Evolutionary conservation across 2,329 filamentous ascomycete species (phyloP).

Genomic region (Sarocladium oryzae): DNA sequence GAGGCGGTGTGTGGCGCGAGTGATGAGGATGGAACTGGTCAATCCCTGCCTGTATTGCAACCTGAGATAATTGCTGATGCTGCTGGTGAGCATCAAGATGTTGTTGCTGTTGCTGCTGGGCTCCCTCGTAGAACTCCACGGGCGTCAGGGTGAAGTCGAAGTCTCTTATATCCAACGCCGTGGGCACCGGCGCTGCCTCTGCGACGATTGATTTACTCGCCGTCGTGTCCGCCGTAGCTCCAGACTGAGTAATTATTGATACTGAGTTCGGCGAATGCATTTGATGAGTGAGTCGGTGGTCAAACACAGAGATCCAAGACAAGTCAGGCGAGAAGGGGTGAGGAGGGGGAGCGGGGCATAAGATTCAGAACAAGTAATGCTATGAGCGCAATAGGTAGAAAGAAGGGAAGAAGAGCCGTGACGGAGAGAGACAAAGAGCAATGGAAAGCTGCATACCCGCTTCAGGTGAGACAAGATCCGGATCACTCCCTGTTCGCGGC

Average conservation of each 20-base stretch:
- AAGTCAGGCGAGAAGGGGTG: slow-evolving; percentile 4
- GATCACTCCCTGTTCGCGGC: slow-evolving; percentile 27
- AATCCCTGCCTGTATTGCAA: slow-evolving; percentile 13
- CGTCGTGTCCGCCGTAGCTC: neutral
- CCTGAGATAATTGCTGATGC: slow-evolving; percentile 25
- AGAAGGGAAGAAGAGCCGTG: slow-evolving; percentile 10
- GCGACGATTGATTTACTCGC: slow-evolving; percentile 16
- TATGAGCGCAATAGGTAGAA: neutral
- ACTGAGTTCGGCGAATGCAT: slow-evolving; percentile 18
- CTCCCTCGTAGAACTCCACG: slow-evolving; percentile 22
- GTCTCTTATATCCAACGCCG: slow-evolving; percentile 23
- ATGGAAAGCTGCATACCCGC: slow-evolving; percentile 23
- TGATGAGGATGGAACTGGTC: slow-evolving; percentile 12
- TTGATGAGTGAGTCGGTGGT: slow-evolving; percentile 18
- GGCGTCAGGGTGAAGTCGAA: slow-evolving; percentile 30
- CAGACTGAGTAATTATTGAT: slow-evolving; percentile 20
- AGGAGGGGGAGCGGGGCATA: neutral
- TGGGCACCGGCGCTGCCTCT: slow-evolving; percentile 12
- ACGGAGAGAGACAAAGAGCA: too few relatives aligned
- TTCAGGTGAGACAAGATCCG: slow-evolving; percentile 27
- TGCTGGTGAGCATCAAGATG: neutral
- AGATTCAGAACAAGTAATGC: too few relatives aligned
- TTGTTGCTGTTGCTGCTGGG: slow-evolving; percentile 19
- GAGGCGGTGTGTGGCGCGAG: slow-evolving; percentile 10
- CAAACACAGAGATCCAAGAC: slow-evolving; percentile 10